Evolutionary conservation across 2,329 filamentous ascomycete species (phyloP).

Genomic region (Diaporthe eres): DNA sequence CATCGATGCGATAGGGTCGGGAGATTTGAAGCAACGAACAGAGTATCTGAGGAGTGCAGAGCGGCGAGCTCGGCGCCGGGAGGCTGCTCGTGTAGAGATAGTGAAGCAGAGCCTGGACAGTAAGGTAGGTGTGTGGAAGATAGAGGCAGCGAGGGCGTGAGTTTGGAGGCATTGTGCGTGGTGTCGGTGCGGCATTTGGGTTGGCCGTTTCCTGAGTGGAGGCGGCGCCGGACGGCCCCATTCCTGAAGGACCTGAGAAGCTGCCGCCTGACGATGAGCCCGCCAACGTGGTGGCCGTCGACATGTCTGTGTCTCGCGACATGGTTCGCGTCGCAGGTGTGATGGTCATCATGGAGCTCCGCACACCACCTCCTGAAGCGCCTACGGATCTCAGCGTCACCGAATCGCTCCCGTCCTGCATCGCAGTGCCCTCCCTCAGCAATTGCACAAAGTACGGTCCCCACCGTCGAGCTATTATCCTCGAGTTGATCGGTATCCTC

Average conservation of each 20-base stretch:
- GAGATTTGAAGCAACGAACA: constrained; percentile 96
- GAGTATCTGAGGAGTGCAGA: constrained; percentile 95
- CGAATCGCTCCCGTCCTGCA: constrained; percentile 80
- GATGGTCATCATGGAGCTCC: constrained; percentile 89
- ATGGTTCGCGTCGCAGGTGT: constrained; percentile 61
- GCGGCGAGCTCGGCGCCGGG: constrained; percentile 79
- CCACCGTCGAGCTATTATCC: constrained; percentile 89
- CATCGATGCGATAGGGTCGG: constrained; percentile 92
- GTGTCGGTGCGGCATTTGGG: constrained; percentile 70
- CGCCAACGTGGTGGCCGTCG: constrained; percentile 50
- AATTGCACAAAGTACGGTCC: constrained; percentile 96
- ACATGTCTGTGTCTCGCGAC: constrained; percentile 60
- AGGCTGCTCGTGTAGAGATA: constrained; percentile 95
- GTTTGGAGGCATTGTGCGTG: constrained; percentile 68
- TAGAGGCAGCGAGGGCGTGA: constrained; percentile 89
- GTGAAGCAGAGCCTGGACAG: constrained; percentile 89
- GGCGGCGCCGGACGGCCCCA: constrained; percentile 52
- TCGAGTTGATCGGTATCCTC: constrained; percentile 92
- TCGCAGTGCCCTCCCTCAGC: constrained; percentile 82
- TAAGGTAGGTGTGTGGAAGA: constrained; percentile 91
- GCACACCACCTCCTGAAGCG: constrained; percentile 70
- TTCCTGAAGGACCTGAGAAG: constrained; percentile 59
- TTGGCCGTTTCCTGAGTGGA: constrained; percentile 51
- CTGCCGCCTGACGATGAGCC: constrained; percentile 54
- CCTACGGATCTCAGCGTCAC: constrained; percentile 76